Evolutionary conservation across 768 basidiomycete species (phyloP).

Genomic region (Pulveroboletus sp.): DNA sequence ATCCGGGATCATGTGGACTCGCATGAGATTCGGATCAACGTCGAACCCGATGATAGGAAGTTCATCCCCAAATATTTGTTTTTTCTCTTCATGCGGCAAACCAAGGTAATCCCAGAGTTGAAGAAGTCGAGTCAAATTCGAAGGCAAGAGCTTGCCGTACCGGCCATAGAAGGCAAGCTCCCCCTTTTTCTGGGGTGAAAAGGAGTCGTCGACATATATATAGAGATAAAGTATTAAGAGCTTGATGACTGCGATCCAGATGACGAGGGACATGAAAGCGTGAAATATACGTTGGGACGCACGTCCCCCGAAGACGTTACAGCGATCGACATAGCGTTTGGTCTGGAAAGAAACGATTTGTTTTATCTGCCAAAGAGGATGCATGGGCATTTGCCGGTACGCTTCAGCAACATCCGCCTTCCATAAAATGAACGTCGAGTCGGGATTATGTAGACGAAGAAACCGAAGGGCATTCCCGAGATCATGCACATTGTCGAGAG

Average conservation of each 20-base stretch:
- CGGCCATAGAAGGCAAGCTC: not conserved
- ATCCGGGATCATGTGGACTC: slow-evolving; percentile 12
- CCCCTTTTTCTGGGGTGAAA: accelerated
- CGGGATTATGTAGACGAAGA: too few species aligned
- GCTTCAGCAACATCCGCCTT: slow-evolving; percentile 39
- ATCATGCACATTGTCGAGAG: not conserved
- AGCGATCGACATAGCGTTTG: slow-evolving; percentile 17
- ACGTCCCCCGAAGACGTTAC: slow-evolving; percentile 24
- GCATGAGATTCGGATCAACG: slow-evolving; percentile 27
- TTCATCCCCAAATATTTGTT: too few species aligned
- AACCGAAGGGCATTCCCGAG: too few species aligned
- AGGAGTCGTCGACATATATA: too few species aligned
- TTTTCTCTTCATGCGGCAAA: too few species aligned
- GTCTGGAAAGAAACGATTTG: slow-evolving; percentile 29
- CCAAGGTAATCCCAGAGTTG: slow-evolving; percentile 31
- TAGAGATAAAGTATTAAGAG: too few species aligned
- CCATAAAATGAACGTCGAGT: slow-evolving; percentile 12
- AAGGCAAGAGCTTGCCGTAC: not conserved
- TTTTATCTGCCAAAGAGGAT: slow-evolving; percentile 39
- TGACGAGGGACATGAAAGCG: too few species aligned
- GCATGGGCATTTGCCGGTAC: slow-evolving; percentile 35
- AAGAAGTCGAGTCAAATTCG: slow-evolving; percentile 14
- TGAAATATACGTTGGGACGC: slow-evolving; percentile 19
- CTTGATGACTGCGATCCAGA: too few species aligned
- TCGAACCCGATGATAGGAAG: too few species aligned